Evolutionary conservation across 495 filamentous ascomycete genomes (phyloP).

Genomic region (Amorphotheca resinae): DNA sequence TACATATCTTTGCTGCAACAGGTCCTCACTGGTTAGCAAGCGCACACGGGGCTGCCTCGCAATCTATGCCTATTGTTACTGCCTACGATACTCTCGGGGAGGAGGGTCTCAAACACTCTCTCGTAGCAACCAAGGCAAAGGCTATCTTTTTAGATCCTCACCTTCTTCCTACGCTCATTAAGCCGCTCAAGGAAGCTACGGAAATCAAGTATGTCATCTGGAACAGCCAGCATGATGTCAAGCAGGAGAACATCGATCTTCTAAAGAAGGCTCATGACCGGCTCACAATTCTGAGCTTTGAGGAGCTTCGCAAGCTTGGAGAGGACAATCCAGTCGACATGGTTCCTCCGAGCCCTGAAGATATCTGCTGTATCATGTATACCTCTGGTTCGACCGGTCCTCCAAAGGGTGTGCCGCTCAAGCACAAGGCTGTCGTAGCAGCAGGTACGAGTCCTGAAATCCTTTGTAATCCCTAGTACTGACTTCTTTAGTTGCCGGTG

Average conservation of each 20-base stretch:
- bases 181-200: constrained; percentile 68
- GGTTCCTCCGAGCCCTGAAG: constrained; percentile 67
- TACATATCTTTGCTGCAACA: constrained; percentile 86
- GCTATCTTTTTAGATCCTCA: constrained; percentile 84
- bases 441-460: constrained; percentile 51
- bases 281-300: constrained; percentile 68
- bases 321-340: constrained; percentile 73
- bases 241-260: constrained; percentile 67
- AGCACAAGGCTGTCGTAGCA: constrained; percentile 79
- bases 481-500: constrained; percentile 60
- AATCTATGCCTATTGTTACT: constrained; percentile 89
- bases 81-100: constrained; percentile 96
- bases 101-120: constrained; percentile 82
- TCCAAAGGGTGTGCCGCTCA: constrained; percentile 89
- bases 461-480: background rate
- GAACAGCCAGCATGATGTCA: constrained; percentile 66
- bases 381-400: constrained; percentile 96
- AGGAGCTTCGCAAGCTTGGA: constrained; percentile 72
- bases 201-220: constrained; percentile 78
- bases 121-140: constrained; percentile 74
- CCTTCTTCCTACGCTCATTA: constrained; percentile 66
- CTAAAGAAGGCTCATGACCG: constrained; percentile 58
- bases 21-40: constrained; percentile 72
- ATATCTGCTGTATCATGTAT: constrained; percentile 98
- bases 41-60: constrained; percentile 64